Base-by-base conservation (phyloP, 2,329 filamentous ascomycete genomes). In the Annulohypoxylon truncatum region DNA sequence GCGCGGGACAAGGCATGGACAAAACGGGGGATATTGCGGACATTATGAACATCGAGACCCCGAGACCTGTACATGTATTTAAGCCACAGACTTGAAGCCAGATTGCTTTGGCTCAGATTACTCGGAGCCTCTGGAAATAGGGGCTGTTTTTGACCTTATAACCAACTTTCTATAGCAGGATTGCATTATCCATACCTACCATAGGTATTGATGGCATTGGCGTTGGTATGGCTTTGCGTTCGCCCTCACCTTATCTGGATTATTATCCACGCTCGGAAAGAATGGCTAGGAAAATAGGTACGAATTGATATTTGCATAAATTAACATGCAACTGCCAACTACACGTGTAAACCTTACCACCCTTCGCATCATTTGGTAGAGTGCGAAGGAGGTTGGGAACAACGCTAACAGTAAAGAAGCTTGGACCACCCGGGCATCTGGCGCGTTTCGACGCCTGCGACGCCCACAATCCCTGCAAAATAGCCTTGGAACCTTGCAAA, bases 381-480 rank as follows among this genome's bases (percentile, higher is more conserved):
- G 31, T 24, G 50, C 24, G 54, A 50, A 59, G 47, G 56, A 20
- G 59, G 63, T 57, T 66, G 63, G 63, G 63, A 31, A 60, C 22
- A 24, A 47, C 56, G 56, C 62, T 61, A 57, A 44, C 12, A 47
- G 48, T 44, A 9, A 55, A 64, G 50, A 60, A 64, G 54, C 51
- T 60, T 29, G 44, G 61, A 20, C 42, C 55, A 26, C 38, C 15
- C 10, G 18, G 12, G 24, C 13, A 40, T 18, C 33, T 42, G 28
- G 55, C 42, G 33, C 55, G 40, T 60, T 55, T 44, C 3, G 18
- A 53, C 52, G 57, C 60, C 55, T 54, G 35, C 3, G 18, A 53
- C 52, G 57, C 60, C 55, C 51, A 42, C 24, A 52, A 42, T 7
- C 15, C 44, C 22, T 48, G 22, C 26, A 20, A 42, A 42, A 22